Percentiles rank a stretch among this genome's conserved stretches.
phyloP scores from a whole-genome alignment of 1,139 yeast genomes.

The Candida tetrigidarum region DNA sequence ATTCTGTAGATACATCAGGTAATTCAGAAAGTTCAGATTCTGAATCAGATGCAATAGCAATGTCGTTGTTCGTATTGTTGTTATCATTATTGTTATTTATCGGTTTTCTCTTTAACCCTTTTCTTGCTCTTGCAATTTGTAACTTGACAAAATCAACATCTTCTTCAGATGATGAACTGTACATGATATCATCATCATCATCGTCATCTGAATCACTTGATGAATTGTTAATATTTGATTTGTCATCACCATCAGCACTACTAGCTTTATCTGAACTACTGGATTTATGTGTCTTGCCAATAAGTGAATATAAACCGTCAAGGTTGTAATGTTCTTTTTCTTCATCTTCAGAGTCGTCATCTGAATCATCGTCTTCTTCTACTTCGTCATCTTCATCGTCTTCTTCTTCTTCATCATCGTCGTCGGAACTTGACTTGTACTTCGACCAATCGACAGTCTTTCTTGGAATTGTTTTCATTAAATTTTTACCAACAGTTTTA shows the following conservation, averaged over 20 bases:
- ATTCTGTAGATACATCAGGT: constrained; percentile 10
- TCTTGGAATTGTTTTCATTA: constrained; percentile 33
- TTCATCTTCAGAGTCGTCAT: constrained; percentile 22
- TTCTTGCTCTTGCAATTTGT: constrained; percentile 59
- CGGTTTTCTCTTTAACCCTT: constrained; percentile 21
- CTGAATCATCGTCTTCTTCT: constrained; percentile 26
- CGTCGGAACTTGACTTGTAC: constrained; percentile 17
- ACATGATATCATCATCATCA: constrained; percentile 34
- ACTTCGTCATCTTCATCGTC: constrained; percentile 34
- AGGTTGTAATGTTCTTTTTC: constrained; percentile 21
- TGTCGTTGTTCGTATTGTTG: too few species aligned
- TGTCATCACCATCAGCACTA: constrained; percentile 22
- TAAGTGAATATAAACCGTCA: constrained; percentile 27
- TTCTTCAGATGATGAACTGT: constrained; percentile 50
- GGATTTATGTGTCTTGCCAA: constrained; percentile 16
- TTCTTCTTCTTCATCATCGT: constrained; percentile 16
- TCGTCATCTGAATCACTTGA: constrained; percentile 28
- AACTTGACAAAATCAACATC: constrained; percentile 72
- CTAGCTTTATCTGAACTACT: constrained; percentile 8
- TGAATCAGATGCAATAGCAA: constrained; percentile 16
- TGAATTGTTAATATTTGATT: not conserved
- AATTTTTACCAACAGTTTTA: constrained; percentile 35
- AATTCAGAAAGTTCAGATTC: constrained; percentile 12
- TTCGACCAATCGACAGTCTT: constrained; percentile 28
- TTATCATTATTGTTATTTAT: too few species aligned